Evolutionary conservation across 345 rosid genomes (phyloP).

Genomic region (Linum lewisii): DNA sequence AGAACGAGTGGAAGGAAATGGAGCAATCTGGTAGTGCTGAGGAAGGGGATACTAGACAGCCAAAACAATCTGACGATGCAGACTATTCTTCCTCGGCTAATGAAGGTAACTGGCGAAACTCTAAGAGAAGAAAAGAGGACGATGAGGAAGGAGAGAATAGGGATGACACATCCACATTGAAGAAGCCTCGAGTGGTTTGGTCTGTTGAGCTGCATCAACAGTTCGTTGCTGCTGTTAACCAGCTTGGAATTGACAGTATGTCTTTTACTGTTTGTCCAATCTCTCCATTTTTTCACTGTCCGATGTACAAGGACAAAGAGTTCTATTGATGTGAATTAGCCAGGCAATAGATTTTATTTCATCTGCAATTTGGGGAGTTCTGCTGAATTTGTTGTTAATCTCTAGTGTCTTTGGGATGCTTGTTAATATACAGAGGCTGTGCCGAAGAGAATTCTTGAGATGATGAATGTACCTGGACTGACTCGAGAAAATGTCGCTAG

Average conservation of each 20-base stretch:
- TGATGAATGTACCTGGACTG: slow-evolving; percentile 30
- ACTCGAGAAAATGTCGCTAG: slow-evolving; percentile 32
- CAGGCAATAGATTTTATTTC: too few species aligned
- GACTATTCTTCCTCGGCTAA: slow-evolving; percentile 25
- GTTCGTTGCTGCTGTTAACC: slow-evolving; percentile 26
- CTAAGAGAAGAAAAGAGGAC: slow-evolving; percentile 36
- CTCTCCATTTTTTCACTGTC: too few species aligned
- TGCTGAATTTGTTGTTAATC: too few species aligned
- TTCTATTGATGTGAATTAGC: too few species aligned
- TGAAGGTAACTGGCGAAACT: slow-evolving; percentile 23
- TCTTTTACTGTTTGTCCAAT: not conserved
- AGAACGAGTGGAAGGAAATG: slow-evolving; percentile 19
- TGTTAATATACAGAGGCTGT: slow-evolving; percentile 23
- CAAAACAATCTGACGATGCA: slow-evolving; percentile 18
- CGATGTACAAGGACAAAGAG: too few species aligned
- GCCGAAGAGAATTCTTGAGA: slow-evolving; percentile 26
- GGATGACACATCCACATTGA: slow-evolving; percentile 62
- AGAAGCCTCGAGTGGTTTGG: slow-evolving; percentile 31
- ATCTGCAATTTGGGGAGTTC: too few species aligned
- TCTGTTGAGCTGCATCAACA: slow-evolving; percentile 30
- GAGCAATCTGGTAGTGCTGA: slow-evolving; percentile 28
- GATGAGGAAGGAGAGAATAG: slow-evolving; percentile 39
- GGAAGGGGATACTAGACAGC: slow-evolving; percentile 19
- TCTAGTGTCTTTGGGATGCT: not conserved
- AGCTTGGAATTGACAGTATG: slow-evolving; percentile 31